These are phyloP conservation scores for Porogramme epimiltina DNA, from an alignment of 1,284 basidiomycete species.

Conservation along the genomic window DNA sequence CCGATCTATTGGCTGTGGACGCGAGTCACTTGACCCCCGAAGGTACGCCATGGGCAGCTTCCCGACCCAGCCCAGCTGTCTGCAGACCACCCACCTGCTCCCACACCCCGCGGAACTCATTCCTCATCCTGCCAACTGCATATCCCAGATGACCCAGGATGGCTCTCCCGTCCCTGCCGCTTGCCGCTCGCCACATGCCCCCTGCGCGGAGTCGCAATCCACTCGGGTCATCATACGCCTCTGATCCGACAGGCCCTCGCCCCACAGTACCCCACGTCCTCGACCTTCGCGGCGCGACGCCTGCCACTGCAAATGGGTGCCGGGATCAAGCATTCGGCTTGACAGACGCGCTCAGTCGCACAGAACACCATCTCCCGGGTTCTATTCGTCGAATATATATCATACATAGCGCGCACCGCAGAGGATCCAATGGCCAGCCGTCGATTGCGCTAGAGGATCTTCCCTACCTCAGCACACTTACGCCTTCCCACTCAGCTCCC, in stretches of 20 bases:
- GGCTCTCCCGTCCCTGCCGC: not conserved
- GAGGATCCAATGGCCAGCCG: not conserved
- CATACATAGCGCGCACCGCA: conserved; percentile 1
- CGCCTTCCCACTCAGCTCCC: conserved; percentile 50
- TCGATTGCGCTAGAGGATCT: no score
- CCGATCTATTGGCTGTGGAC: conserved; percentile 22
- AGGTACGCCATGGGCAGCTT: conserved; percentile 9
- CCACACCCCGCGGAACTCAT: not conserved
- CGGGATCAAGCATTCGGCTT: not conserved
- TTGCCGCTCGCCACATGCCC: not conserved
- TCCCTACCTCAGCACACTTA: conserved; percentile 7
- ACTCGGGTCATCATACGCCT: conserved; percentile 14
- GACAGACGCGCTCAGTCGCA: not conserved
- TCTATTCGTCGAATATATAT: conserved; percentile 1
- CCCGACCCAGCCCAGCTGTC: not conserved
- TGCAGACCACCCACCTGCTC: not conserved
- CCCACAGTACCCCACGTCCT: conserved; percentile 19
- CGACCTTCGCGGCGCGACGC: no score
- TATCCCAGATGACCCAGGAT: not conserved
- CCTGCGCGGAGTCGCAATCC: not conserved
- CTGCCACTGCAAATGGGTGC: no score
- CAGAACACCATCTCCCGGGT: no score
- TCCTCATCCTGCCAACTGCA: no score
- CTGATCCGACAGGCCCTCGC: no score
- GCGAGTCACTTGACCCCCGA: conserved; percentile 18